phyloP scores from a whole-genome alignment of 2,329 filamentous ascomycete genomes.

The Fusarium nelsonii region DNA sequence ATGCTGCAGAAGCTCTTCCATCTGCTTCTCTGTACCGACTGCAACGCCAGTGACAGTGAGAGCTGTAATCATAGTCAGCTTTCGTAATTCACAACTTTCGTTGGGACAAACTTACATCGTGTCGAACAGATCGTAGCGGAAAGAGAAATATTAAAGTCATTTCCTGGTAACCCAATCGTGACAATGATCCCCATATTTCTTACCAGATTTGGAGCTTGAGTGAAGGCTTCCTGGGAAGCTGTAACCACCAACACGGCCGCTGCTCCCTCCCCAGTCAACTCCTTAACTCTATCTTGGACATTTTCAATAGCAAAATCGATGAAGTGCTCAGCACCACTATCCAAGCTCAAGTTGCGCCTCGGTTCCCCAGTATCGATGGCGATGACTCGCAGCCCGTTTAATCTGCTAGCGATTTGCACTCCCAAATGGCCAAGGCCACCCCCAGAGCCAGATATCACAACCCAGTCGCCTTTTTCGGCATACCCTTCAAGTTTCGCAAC shows the following conservation, averaged over 20 bases:
- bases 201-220: slow-evolving; percentile 39
- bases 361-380: slow-evolving; percentile 47
- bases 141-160: slow-evolving; percentile 48
- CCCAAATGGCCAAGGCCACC: slow-evolving; percentile 53
- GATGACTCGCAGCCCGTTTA: slow-evolving; percentile 44
- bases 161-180: slow-evolving; percentile 44
- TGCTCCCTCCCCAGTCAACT: slow-evolving; percentile 47
- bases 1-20: slow-evolving; percentile 29
- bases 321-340: slow-evolving; percentile 46
- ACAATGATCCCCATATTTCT: slow-evolving; percentile 47
- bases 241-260: slow-evolving; percentile 48
- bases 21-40: slow-evolving; percentile 38
- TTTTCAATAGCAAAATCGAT: slow-evolving; percentile 46
- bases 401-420: slow-evolving; percentile 48
- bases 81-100: rapidly evolving
- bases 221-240: slow-evolving; percentile 45
- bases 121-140: slow-evolving; percentile 43
- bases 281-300: slow-evolving; percentile 39
- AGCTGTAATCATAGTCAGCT: background rate
- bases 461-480: slow-evolving; percentile 44
- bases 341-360: slow-evolving; percentile 40
- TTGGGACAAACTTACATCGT: slow-evolving; percentile 9
- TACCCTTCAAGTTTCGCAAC: slow-evolving; percentile 35
- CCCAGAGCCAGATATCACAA: slow-evolving; percentile 50
- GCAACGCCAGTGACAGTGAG: slow-evolving; percentile 38